These are phyloP conservation scores for Trichoderma brevicompactum DNA, from an alignment of 2,329 filamentous ascomycete species.

Conservation along the genomic window DNA sequence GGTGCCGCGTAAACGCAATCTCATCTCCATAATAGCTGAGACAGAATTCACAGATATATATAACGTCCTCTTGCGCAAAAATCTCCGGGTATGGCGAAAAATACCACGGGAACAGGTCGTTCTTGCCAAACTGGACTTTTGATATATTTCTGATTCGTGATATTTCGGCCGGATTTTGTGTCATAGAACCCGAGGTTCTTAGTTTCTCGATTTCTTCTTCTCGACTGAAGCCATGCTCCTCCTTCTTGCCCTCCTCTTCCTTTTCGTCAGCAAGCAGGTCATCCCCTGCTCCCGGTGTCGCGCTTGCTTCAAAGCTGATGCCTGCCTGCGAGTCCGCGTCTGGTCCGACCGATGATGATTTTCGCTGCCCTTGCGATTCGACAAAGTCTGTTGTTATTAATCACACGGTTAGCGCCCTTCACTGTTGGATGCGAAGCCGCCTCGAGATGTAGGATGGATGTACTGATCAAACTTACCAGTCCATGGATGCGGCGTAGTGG, in stretches of 20 bases:
- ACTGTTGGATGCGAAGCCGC: not conserved
- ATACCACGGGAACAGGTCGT: conserved; percentile 96
- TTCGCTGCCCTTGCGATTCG: conserved; percentile 52
- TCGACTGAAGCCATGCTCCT: conserved; percentile 67
- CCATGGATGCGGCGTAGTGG: conserved; percentile 59
- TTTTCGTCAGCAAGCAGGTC: conserved; percentile 62
- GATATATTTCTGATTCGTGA: conserved; percentile 94
- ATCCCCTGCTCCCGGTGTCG: conserved; percentile 52
- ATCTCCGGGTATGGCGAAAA: conserved; percentile 94
- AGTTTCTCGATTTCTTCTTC: conserved; percentile 97
- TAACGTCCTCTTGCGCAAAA: conserved; percentile 85
- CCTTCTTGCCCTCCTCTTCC: conserved; percentile 50
- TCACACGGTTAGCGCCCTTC: not conserved
- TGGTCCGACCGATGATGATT: conserved; percentile 48
- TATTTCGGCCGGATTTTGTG: conserved; percentile 96
- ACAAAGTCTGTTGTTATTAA: conserved; percentile 47
- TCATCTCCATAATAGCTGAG: conserved; percentile 85
- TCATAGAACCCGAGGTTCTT: conserved; percentile 94
- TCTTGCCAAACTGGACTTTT: conserved; percentile 90
- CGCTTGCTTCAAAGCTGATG: conserved; percentile 47
- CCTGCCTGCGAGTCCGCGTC: conserved; percentile 53
- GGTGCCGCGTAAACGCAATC: conserved; percentile 82
- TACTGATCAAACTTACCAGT: conserved; percentile 39
- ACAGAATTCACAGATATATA: conserved; percentile 98
- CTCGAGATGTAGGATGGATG: not conserved